Conservation (phyloP, 306 rosid genomes). For the Ormosia emarginata region DNA sequence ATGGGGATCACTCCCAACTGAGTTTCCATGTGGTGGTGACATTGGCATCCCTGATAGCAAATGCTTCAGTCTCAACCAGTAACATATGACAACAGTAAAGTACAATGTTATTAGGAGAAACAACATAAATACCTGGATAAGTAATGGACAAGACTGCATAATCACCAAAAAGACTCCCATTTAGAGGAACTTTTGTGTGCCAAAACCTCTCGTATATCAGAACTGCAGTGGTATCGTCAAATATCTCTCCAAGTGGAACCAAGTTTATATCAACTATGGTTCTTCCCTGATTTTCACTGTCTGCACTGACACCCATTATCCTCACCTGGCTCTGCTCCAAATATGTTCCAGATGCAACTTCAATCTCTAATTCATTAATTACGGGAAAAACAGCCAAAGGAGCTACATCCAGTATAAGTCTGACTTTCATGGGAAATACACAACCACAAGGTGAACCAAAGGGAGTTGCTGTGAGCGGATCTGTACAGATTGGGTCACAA, state of each 20-base stretch:
- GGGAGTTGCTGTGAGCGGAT: slow-evolving; percentile 79
- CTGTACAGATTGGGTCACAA: slow-evolving; percentile 77
- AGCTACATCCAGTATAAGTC: slow-evolving; percentile 73
- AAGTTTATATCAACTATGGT: slow-evolving; percentile 76
- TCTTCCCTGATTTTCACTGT: slow-evolving; percentile 67
- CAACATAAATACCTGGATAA: slow-evolving; percentile 73
- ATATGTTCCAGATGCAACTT: slow-evolving; percentile 83
- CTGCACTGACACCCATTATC: slow-evolving; percentile 95
- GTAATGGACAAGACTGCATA: slow-evolving; percentile 56
- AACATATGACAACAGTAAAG: slow-evolving; percentile 24
- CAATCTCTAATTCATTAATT: slow-evolving; percentile 78
- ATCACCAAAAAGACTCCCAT: slow-evolving; percentile 65
- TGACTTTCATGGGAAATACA: slow-evolving; percentile 87
- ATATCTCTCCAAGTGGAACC: slow-evolving; percentile 88
- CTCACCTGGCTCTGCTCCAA: slow-evolving; percentile 88
- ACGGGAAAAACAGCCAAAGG: slow-evolving; percentile 70
- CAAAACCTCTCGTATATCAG: slow-evolving; percentile 63
- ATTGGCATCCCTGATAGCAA: slow-evolving; percentile 71
- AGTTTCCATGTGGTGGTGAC: slow-evolving; percentile 46
- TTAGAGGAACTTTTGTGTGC: slow-evolving; percentile 76
- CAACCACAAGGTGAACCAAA: slow-evolving; percentile 97
- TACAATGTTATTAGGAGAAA: slow-evolving; percentile 6
- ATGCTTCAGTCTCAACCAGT: slow-evolving; percentile 36
- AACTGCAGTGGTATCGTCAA: slow-evolving; percentile 76
- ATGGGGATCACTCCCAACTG: slow-evolving; percentile 38